phyloP scores from a whole-genome alignment of 176 grass and related monocot species.

The Carex pumila region DNA sequence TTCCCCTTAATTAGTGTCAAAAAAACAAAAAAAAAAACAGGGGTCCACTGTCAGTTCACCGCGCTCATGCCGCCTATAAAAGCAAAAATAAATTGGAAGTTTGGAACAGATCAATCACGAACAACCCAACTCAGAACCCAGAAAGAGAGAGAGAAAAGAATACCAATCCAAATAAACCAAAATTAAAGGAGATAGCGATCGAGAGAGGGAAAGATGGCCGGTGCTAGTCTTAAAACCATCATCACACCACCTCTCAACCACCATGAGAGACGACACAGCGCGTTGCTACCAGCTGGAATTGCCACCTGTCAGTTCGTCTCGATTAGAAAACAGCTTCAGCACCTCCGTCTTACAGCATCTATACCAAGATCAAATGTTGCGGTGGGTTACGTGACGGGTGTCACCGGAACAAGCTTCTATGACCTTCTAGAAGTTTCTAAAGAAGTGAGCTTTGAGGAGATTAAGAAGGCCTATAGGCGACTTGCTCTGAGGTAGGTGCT shows the following conservation, averaged over 20 bases:
- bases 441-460: constrained; percentile 49
- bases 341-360: neutral
- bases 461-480: constrained; percentile 63
- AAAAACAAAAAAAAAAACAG: too few species aligned
- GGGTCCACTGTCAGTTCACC: neutral
- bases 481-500: constrained; percentile 42
- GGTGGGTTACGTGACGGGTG: neutral
- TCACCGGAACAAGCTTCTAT: constrained; percentile 52
- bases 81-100: neutral
- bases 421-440: constrained; percentile 56
- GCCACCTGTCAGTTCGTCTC: neutral
- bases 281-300: neutral
- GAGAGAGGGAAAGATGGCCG: neutral
- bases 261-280: constrained; percentile 8
- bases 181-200: neutral
- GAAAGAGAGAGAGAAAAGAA: neutral
- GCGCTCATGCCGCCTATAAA: neutral
- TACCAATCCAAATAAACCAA: neutral
- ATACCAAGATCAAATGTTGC: constrained; percentile 9
- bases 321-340: neutral
- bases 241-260: neutral
- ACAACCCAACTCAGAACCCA: neutral
- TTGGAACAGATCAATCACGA: neutral
- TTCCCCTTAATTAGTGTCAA: too few species aligned
- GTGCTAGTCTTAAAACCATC: neutral